Evolutionary conservation across 495 filamentous ascomycete genomes (phyloP).

Genomic region (Delitschia confertaspora): DNA sequence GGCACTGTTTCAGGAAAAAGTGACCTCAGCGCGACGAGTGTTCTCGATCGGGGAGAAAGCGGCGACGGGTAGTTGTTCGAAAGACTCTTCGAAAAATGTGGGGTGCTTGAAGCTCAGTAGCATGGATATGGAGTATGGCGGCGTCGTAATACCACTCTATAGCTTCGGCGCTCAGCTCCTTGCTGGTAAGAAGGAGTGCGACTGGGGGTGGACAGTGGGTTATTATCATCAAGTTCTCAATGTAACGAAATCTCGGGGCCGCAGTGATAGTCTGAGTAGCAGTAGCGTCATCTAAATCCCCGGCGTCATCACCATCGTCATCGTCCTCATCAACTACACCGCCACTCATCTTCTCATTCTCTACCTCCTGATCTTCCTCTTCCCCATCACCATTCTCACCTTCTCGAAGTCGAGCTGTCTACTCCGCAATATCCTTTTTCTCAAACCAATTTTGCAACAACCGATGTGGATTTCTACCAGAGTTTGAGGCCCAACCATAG

Average conservation of each 20-base stretch:
- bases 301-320: slow-evolving; percentile 4
- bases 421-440: slow-evolving; percentile 15
- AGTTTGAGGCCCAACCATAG: slow-evolving; percentile 10
- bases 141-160: slow-evolving; percentile 21
- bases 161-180: slow-evolving; percentile 15
- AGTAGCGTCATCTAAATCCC: not conserved
- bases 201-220: slow-evolving; percentile 15
- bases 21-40: slow-evolving; percentile 19
- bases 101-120: slow-evolving; percentile 22
- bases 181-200: slow-evolving; percentile 11
- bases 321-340: not conserved
- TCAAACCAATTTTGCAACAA: slow-evolving; percentile 25
- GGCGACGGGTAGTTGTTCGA: slow-evolving; percentile 12
- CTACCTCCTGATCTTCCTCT: slow-evolving; percentile 10
- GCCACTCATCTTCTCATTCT: slow-evolving; percentile 3
- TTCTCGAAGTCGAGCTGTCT: not conserved
- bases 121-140: slow-evolving; percentile 18
- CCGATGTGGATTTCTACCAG: slow-evolving; percentile 7
- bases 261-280: not conserved
- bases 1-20: slow-evolving; percentile 20
- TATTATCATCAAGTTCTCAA: slow-evolving; percentile 20
- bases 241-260: slow-evolving; percentile 18
- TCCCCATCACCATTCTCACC: slow-evolving; percentile 4
- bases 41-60: slow-evolving; percentile 22
- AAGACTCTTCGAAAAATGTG: slow-evolving; percentile 15